These are phyloP conservation scores for Breynia disticha DNA, from an alignment of 441 rosid genomes.

Conservation along the genomic window DNA sequence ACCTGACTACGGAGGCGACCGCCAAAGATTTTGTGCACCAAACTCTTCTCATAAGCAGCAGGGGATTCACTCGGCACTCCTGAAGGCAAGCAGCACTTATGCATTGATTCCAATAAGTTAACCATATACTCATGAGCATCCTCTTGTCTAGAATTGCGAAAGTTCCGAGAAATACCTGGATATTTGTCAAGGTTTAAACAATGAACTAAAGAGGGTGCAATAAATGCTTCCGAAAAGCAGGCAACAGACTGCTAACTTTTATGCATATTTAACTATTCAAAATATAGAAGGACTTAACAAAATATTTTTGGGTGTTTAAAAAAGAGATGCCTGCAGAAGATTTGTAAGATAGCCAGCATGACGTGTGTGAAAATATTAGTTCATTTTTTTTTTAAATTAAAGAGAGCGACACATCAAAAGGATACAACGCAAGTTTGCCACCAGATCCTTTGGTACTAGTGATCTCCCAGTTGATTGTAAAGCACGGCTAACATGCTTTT, in stretches of 20 bases:
- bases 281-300: no score
- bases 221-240: not conserved
- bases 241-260: not conserved
- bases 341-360: not conserved
- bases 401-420: conserved; percentile 18
- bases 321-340: no score
- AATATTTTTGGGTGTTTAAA: no score
- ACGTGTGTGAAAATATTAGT: not conserved
- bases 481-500: conserved; percentile 82
- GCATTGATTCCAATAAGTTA: conserved; percentile 91
- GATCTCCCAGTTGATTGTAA: conserved; percentile 65
- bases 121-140: conserved; percentile 99
- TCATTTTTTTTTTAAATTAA: not conserved
- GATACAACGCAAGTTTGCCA: conserved; percentile 87
- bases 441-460: conserved; percentile 76
- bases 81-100: conserved; percentile 91
- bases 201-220: conserved; percentile 3
- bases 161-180: conserved; percentile 77
- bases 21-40: conserved; percentile 93
- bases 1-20: conserved; percentile 95
- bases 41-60: conserved; percentile 83
- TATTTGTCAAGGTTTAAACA: conserved; percentile 27
- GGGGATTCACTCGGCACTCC: conserved; percentile 92
- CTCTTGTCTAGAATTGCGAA: conserved; percentile 73
- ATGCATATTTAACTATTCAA: not conserved